Evolutionary conservation across 2,329 filamentous ascomycete species (phyloP), one percentile per base, ranked within the genome.

Genomic region (Penicillium palitans): DNA sequence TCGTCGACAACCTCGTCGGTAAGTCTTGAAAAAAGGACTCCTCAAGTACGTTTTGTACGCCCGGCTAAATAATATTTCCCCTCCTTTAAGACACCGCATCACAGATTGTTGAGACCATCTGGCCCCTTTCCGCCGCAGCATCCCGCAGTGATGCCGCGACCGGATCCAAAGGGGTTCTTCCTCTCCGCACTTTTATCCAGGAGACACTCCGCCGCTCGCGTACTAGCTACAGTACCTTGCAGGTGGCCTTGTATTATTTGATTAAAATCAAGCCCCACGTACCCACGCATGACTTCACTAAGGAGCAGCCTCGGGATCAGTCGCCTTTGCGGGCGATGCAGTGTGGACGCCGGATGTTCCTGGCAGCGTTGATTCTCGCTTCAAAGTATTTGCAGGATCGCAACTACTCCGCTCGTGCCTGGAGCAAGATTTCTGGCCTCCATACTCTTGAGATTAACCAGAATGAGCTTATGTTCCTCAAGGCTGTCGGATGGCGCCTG

Each of bases 391-490:
- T 99, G 47, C 95, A 99, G 77, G 95, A 99, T 74, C 89, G 93
- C 67, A 99, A 98, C 78, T 99, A 96, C 78, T 98, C 95, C 15
- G 92, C 95, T 49, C 88, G 93, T 56, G 95, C 95, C 42, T 99
- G 95, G 95, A 98, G 93, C 76, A 98, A 96, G 81, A 99, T 99
- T 68, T 98, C 95, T 19, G 95, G 95, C n/a, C 82, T 99, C 57
- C 91, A 90, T 73, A 93, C 92, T 4, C 81, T 85, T 57, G 95
- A 99, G 78, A 98, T 99, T 76, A 98, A 98, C 77, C 89, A 92
- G 71, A 98, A 98, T 74, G 95, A 99, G 79, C 89, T 96, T 75
- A 87, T 90, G 19, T 99, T 98, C 74, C 83, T 99, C 47, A 80
- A 89, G 61, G 90, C 93, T 46, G 91, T 99, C 62, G 88, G 91